Conservation (phyloP, 2,329 filamentous ascomycete genomes). For the Colletotrichum cuscutae region DNA sequence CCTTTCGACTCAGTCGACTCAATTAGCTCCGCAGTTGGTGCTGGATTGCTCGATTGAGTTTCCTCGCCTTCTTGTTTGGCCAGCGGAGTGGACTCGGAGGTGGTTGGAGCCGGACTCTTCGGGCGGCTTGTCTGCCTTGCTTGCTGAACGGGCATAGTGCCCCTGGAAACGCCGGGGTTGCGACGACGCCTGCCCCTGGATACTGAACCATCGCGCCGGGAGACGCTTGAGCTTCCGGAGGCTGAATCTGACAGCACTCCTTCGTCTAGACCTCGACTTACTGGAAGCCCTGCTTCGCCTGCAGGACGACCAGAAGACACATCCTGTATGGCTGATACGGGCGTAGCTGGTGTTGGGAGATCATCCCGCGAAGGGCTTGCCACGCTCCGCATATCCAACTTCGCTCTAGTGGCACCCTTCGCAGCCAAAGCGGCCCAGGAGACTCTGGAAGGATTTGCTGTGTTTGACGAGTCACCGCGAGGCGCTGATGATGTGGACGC, state of each 20-base stretch:
- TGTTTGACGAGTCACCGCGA: neutral
- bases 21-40: too few relatives aligned
- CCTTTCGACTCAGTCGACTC: neutral
- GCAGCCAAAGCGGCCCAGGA: neutral
- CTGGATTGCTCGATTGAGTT: too few relatives aligned
- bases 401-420: neutral
- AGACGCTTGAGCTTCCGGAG: neutral
- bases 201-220: neutral
- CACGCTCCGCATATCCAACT: neutral
- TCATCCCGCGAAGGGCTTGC: neutral
- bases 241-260: neutral
- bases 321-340: neutral
- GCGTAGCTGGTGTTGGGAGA: too few relatives aligned
- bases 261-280: neutral
- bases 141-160: neutral
- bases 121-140: too few relatives aligned
- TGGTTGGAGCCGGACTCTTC: too few relatives aligned
- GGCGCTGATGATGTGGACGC: neutral
- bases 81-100: too few relatives aligned
- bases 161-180: neutral
- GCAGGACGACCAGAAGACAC: neutral
- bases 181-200: neutral
- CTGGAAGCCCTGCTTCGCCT: neutral
- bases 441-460: neutral
- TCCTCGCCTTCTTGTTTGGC: too few relatives aligned